Conservation (phyloP, 2,329 filamentous ascomycete species). For the Paradendryphiella salina region DNA sequence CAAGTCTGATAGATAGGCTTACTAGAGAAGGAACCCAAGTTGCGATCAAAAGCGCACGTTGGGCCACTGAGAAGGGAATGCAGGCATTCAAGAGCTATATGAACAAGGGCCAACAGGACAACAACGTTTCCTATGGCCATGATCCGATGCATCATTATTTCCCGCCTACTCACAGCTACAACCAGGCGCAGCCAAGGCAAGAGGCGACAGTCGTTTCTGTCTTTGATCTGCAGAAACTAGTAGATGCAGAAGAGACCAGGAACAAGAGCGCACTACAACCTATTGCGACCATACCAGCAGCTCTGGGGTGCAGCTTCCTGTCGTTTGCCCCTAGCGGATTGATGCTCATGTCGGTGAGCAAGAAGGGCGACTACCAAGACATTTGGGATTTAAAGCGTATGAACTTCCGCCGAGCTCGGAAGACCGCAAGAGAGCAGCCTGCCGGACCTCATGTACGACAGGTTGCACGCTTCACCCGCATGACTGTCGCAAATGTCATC, state of each 20-base stretch:
- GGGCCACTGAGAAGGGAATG: constrained; percentile 75
- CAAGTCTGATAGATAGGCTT: constrained; percentile 73
- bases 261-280: constrained; percentile 60
- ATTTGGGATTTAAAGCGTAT: constrained; percentile 77
- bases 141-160: constrained; percentile 61
- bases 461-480: constrained; percentile 82
- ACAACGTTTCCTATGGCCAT: constrained; percentile 27
- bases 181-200: constrained; percentile 53
- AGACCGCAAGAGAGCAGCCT: constrained; percentile 35
- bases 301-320: constrained; percentile 77
- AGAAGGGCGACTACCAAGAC: constrained; percentile 79
- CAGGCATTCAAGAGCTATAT: constrained; percentile 82
- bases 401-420: constrained; percentile 50
- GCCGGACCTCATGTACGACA: constrained; percentile 67
- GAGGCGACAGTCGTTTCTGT: constrained; percentile 77
- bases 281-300: constrained; percentile 69
- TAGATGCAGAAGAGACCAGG: constrained; percentile 53
- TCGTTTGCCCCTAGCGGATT: constrained; percentile 76
- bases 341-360: constrained; percentile 76
- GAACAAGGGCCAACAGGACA: constrained; percentile 54
- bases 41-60: constrained; percentile 72
- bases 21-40: constrained; percentile 80
- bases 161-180: constrained; percentile 74
- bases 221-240: constrained; percentile 67
- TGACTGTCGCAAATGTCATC: constrained; percentile 88